These are phyloP conservation scores for Microbotryomycetes sp. DNA, from an alignment of 1,284 basidiomycete genomes.

Conservation along the genomic window DNA sequence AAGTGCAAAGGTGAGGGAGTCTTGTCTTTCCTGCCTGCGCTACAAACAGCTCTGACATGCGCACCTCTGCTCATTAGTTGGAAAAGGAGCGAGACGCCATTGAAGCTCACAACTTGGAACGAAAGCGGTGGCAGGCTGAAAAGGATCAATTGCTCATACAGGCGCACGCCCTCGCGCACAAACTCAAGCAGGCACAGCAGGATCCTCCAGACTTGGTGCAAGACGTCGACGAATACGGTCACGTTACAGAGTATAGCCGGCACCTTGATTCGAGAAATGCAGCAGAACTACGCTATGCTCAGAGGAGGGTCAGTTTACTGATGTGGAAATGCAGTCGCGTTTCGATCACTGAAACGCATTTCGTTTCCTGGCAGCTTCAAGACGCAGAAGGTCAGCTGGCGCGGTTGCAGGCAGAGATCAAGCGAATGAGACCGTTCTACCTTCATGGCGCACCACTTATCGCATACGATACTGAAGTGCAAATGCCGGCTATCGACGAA, in stretches of 20 bases:
- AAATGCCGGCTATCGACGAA: conserved; percentile 2
- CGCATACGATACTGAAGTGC: conserved; percentile 13
- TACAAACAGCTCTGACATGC: not conserved
- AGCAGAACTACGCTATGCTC: not conserved
- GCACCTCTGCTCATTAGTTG: not conserved
- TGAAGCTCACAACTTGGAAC: conserved; percentile 11
- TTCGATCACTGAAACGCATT: not conserved
- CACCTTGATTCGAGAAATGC: not conserved
- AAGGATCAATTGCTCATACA: conserved; percentile 20
- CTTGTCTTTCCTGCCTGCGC: not conserved
- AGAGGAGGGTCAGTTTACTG: not conserved
- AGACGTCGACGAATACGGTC: not conserved
- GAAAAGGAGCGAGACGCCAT: not conserved
- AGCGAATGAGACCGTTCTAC: conserved; percentile 15
- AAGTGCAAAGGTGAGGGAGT: not conserved
- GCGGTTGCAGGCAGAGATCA: conserved; percentile 20
- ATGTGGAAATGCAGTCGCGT: not conserved
- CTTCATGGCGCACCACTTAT: conserved; percentile 22
- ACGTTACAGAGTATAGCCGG: not conserved
- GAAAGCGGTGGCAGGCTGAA: conserved; percentile 18
- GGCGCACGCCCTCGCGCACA: conserved; percentile 18
- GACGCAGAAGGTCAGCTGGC: conserved; percentile 7
- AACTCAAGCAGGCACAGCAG: conserved; percentile 2
- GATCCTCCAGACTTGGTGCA: not conserved
- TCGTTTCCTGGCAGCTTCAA: conserved; percentile 15